Percentiles rank a stretch among this genome's conserved stretches.
These are phyloP conservation scores for Entomortierella beljakovae DNA, from an alignment of 192 early-diverging fungal genomes.

Conservation along the genomic window DNA sequence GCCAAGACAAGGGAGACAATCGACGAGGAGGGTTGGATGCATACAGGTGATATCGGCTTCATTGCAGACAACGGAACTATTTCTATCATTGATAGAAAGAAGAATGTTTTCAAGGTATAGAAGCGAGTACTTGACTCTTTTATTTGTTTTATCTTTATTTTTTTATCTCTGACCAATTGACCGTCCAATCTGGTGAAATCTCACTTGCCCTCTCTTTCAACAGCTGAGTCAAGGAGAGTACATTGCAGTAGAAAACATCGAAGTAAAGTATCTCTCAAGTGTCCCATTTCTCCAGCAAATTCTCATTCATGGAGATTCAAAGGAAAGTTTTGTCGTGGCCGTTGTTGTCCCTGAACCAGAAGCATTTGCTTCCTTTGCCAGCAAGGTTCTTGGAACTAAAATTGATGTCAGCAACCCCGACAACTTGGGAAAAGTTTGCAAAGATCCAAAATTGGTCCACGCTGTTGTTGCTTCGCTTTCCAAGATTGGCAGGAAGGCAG, in stretches of 20 bases:
- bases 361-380: slow-evolving; percentile 53
- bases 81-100: slow-evolving; percentile 85
- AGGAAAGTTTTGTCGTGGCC: slow-evolving; percentile 77
- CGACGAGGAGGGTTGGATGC: slow-evolving; percentile 88
- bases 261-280: slow-evolving; percentile 69
- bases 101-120: slow-evolving; percentile 86
- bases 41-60: slow-evolving; percentile 87
- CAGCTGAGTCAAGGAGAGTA: slow-evolving; percentile 69
- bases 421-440: slow-evolving; percentile 66
- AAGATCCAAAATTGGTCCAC: slow-evolving; percentile 59
- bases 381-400: slow-evolving; percentile 58
- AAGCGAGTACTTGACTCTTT: not conserved
- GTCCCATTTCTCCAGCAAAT: slow-evolving; percentile 75
- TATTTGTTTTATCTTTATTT: not conserved
- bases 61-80: slow-evolving; percentile 75
- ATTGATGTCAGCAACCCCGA: slow-evolving; percentile 32
- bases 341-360: slow-evolving; percentile 81
- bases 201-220: not conserved
- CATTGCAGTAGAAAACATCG: slow-evolving; percentile 88
- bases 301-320: slow-evolving; percentile 84
- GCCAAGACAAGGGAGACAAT: slow-evolving; percentile 81
- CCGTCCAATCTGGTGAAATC: too few species aligned
- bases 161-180: not conserved
- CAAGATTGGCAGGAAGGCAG: slow-evolving; percentile 66
- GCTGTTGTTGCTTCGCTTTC: slow-evolving; percentile 64